phyloP scores from a whole-genome alignment of 2,329 filamentous ascomycete genomes.

The Aspergillus hiratsukae region DNA sequence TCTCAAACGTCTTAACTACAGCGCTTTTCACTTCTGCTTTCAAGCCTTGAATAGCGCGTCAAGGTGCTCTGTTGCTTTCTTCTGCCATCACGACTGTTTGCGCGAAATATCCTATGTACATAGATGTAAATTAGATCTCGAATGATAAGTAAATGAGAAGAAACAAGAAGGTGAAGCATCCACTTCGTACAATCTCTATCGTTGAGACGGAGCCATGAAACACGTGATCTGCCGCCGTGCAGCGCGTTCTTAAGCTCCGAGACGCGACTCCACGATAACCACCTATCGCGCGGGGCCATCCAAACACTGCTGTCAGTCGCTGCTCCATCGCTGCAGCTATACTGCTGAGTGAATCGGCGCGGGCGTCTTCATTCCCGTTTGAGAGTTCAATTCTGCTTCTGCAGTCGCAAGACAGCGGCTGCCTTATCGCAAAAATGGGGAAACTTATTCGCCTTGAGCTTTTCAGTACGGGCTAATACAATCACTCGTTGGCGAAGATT shows the following conservation, averaged over 20 bases:
- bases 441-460: constrained; percentile 94
- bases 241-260: constrained; percentile 21
- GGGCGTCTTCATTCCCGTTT: not conserved
- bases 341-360: not conserved
- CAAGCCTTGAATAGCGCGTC: not conserved
- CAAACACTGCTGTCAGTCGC: constrained; percentile 9
- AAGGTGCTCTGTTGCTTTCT: not conserved
- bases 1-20: constrained; percentile 13
- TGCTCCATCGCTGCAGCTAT: not conserved
- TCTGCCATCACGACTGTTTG: not conserved
- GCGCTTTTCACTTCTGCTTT: not conserved
- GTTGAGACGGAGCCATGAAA: not conserved
- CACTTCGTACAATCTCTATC: not conserved
- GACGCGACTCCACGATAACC: constrained; percentile 15
- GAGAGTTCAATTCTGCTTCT: constrained; percentile 10
- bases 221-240: not conserved
- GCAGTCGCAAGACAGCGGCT: constrained; percentile 22
- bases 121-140: not conserved
- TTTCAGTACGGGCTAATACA: constrained; percentile 62
- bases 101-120: not conserved
- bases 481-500: constrained; percentile 7
- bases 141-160: not conserved
- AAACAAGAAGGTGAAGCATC: too few species aligned
- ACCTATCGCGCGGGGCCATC: constrained; percentile 18
- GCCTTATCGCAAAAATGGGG: constrained; percentile 64